A percentile compares a stretch with the other conserved stretches of the same genome.
Conservation (phyloP, 2,329 filamentous ascomycete genomes). For the Aspergillus puulaauensis region DNA sequence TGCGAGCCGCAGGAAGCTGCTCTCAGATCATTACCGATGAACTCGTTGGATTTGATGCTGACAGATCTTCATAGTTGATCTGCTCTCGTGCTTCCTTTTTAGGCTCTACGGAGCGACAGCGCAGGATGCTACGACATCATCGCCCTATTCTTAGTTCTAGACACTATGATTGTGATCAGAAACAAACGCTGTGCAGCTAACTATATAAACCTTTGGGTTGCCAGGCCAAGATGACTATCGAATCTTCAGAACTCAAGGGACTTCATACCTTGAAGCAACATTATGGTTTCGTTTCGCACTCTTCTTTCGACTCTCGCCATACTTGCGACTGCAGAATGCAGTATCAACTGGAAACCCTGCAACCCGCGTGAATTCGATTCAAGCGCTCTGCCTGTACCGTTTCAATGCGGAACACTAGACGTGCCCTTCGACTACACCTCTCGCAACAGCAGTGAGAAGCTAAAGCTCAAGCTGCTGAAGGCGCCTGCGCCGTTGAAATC, state of each 20-base stretch:
- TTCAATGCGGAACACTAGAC: conserved; percentile 11
- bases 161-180: background rate
- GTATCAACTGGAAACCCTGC: background rate
- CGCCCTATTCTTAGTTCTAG: background rate
- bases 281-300: conserved; percentile 32
- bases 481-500: conserved; percentile 10
- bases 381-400: background rate
- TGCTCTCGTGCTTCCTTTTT: background rate
- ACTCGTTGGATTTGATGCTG: background rate
- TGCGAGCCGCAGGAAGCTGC: too few species aligned
- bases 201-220: background rate
- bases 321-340: background rate
- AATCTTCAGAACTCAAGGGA: background rate
- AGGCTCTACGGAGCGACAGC: background rate
- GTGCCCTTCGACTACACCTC: conserved; percentile 14
- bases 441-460: background rate
- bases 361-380: conserved; percentile 1
- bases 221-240: background rate
- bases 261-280: background rate
- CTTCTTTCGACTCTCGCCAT: background rate
- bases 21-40: background rate
- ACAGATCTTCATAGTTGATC: background rate
- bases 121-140: background rate
- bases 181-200: background rate
- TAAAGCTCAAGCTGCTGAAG: conserved; percentile 8